Base-by-base conservation (phyloP, 176 grass and related monocot species). In the Rhynchospora breviuscula region DNA sequence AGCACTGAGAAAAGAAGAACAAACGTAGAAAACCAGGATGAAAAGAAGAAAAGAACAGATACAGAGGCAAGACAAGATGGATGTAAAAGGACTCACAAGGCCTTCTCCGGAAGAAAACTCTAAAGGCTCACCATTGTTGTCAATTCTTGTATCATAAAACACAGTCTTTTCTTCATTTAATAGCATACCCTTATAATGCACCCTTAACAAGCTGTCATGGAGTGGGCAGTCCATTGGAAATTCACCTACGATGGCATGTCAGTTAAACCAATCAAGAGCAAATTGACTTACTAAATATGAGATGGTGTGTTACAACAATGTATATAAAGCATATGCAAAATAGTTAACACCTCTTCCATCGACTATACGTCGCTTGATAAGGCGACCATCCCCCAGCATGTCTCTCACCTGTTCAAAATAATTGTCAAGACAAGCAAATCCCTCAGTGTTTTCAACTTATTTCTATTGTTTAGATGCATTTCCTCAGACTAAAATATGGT, bases 181-280 rank as follows among this genome's bases (percentile, higher is more conserved):
- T 62, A 98, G 87, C 61, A 89, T 95, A 57, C 92, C 95, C 61
- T 91, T 98, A 76, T 98, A 98, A 87, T 98, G 95, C 61, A 98
- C 95, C 63, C 53, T 91, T 91, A 98, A 87, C 59, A 95, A 93
- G 86, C 95, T 98, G 85, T 98, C 95, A 60, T 98, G 95, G 91
- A 98, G 95, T 84, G 95, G 95, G 58, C 95, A 98, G 64, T 98
- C 95, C 92, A 98, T 98, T 47, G 95, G 95, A 90, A 98, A 98
- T 80, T 98, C 95, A 86, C 95, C 95, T 98, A 22, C 25, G 66
- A 86, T 82, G 56, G 66, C 82, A 11, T 26, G 49, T 15, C 6
- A 54, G 25, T 11, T n/a, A 47, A 56, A 29, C 25, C 10, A 77
- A 15, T 67, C 40, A 67, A 82, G 59, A 33, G 53, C 7, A 65